These are phyloP conservation scores for Meyerozyma athensensis DNA, from an alignment of 1,139 yeast species.

Conservation along the genomic window DNA sequence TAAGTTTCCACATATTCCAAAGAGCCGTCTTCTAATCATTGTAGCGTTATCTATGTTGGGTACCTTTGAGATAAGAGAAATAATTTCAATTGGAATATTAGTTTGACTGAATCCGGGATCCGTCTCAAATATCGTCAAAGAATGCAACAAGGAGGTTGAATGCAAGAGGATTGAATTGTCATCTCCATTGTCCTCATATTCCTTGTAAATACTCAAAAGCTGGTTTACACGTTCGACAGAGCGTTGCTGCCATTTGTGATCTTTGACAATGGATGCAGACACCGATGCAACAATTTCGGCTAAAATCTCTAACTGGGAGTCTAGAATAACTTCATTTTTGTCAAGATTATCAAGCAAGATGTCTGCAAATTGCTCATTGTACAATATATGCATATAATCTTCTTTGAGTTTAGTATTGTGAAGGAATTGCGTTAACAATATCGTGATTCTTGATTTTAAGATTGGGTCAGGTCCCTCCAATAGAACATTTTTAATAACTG, in stretches of 20 bases:
- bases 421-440: constrained; percentile 33
- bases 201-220: neutral
- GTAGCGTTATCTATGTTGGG: constrained; percentile 2
- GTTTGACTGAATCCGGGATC: neutral
- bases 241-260: neutral
- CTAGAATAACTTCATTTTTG: neutral
- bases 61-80: neutral
- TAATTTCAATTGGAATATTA: neutral
- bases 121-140: neutral
- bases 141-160: neutral
- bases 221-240: neutral
- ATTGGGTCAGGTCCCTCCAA: neutral
- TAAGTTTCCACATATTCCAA: constrained; percentile 34
- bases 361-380: constrained; percentile 7
- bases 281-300: neutral
- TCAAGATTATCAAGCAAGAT: constrained; percentile 8
- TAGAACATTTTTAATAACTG: neutral
- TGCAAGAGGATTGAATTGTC: neutral
- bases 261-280: neutral
- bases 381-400: constrained; percentile 15
- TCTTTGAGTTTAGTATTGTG: constrained; percentile 21
- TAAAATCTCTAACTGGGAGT: neutral
- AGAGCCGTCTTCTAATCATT: constrained; percentile 22
- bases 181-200: neutral
- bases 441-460: constrained; percentile 13